Conservation (phyloP, 495 filamentous ascomycete species). For the Penicillium manginii region DNA sequence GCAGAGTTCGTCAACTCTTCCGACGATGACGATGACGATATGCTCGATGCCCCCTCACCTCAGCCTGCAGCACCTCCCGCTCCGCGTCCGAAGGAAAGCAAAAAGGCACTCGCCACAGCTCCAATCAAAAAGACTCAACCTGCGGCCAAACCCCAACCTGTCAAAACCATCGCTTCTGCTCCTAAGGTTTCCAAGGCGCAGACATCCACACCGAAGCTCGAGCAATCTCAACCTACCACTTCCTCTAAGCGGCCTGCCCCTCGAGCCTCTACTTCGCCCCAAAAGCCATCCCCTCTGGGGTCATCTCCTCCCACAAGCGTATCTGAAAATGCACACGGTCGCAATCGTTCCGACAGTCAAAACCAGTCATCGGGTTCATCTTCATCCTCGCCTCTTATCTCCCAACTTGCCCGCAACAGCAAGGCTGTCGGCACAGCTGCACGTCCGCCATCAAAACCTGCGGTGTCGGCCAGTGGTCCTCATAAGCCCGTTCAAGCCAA, state of each 20-base stretch:
- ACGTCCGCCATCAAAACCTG: conserved; percentile 21
- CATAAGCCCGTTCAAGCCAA: conserved; percentile 33
- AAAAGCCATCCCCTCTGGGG: conserved; percentile 74
- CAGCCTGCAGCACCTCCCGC: conserved; percentile 21
- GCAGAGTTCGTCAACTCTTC: conserved; percentile 77
- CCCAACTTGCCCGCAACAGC: conserved; percentile 38
- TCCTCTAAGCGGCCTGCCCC: conserved; percentile 44
- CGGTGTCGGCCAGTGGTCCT: conserved; percentile 31
- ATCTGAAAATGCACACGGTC: conserved; percentile 58
- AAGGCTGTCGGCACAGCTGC: conserved; percentile 20
- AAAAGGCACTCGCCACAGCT: conserved; percentile 11
- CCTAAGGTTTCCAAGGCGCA: conserved; percentile 29
- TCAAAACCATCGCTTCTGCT: conserved; percentile 13
- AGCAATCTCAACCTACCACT: conserved; percentile 25
- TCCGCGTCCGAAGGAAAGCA: conserved; percentile 20
- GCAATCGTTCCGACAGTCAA: conserved; percentile 45
- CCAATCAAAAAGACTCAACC: conserved; percentile 11
- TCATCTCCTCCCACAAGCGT: conserved; percentile 78
- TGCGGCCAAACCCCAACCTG: conserved; percentile 20
- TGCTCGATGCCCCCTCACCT: conserved; percentile 42
- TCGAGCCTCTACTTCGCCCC: conserved; percentile 56
- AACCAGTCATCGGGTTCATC: conserved; percentile 50
- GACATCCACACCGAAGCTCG: conserved; percentile 26
- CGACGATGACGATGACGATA: conserved; percentile 67
- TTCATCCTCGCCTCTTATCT: conserved; percentile 47